phyloP scores from a whole-genome alignment of 805 yeast genomes.

The Zygoascus flipseniorum region DNA sequence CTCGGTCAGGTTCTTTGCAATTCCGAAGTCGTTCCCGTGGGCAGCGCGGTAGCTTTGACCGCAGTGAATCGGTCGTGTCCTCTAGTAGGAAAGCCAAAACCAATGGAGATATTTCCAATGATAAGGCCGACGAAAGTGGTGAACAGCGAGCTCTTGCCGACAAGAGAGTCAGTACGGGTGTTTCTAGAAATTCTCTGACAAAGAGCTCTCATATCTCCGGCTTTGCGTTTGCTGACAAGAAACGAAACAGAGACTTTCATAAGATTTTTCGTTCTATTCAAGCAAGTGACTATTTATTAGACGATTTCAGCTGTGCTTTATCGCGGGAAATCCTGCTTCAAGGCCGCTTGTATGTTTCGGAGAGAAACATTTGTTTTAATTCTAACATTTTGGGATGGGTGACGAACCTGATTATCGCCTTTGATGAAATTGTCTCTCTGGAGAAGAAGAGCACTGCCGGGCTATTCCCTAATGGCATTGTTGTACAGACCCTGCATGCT shows the following conservation, averaged over 20 bases:
- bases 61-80: not conserved
- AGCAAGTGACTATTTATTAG: conserved; percentile 61
- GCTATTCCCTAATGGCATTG: conserved; percentile 82
- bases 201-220: conserved; percentile 10
- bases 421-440: conserved; percentile 59
- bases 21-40: not conserved
- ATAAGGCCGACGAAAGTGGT: not conserved
- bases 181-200: not conserved
- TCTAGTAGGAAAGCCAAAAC: not conserved
- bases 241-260: conserved; percentile 71
- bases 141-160: not conserved
- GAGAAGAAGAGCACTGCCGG: conserved; percentile 86
- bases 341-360: conserved; percentile 78
- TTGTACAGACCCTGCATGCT: conserved; percentile 52
- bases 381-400: conserved; percentile 88
- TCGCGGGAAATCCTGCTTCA: conserved; percentile 80
- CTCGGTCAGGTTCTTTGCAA: not conserved
- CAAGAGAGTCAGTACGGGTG: not conserved
- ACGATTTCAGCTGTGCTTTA: conserved; percentile 85
- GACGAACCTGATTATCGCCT: conserved; percentile 64
- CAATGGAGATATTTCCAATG: not conserved
- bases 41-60: not conserved
- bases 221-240: conserved; percentile 23
- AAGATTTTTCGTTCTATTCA: conserved; percentile 60
- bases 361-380: conserved; percentile 72